Evolutionary conservation across 139 green algal species (phyloP).

Genomic region (Tetraselmis striata): DNA sequence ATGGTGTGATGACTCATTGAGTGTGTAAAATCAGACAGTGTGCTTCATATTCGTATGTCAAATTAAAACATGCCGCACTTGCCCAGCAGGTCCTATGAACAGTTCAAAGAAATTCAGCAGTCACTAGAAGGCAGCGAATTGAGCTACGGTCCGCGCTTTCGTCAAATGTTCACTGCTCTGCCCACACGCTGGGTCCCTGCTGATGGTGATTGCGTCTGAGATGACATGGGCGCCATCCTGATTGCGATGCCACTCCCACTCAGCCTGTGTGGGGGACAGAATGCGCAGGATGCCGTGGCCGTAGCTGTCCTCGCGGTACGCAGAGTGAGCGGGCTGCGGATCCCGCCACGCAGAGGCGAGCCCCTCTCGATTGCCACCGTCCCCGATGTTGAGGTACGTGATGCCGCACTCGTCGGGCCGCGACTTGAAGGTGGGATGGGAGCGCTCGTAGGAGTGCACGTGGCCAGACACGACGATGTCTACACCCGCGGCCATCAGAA

Average conservation of each 20-base stretch:
- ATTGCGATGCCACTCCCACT: conserved; percentile 24
- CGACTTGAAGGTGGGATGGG: conserved; percentile 14
- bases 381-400: conserved; percentile 22
- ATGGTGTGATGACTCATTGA: no score
- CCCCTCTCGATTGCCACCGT: conserved; percentile 33
- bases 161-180: no score
- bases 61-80: no score
- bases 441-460: conserved; percentile 37
- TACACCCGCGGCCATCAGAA: conserved; percentile 6
- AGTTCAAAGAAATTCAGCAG: no score
- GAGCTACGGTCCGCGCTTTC: no score
- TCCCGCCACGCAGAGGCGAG: not conserved
- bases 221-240: not conserved
- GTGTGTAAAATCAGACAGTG: no score
- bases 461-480: conserved; percentile 34
- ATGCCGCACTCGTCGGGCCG: conserved; percentile 4
- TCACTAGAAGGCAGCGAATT: no score
- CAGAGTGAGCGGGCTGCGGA: not conserved
- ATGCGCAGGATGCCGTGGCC: not conserved
- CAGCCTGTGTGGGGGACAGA: not conserved
- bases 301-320: not conserved
- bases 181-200: not conserved
- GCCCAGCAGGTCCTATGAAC: no score
- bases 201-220: not conserved
- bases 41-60: no score